Conservation (phyloP, 306 rosid genomes). For the Cucurbita argyrosperma region DNA sequence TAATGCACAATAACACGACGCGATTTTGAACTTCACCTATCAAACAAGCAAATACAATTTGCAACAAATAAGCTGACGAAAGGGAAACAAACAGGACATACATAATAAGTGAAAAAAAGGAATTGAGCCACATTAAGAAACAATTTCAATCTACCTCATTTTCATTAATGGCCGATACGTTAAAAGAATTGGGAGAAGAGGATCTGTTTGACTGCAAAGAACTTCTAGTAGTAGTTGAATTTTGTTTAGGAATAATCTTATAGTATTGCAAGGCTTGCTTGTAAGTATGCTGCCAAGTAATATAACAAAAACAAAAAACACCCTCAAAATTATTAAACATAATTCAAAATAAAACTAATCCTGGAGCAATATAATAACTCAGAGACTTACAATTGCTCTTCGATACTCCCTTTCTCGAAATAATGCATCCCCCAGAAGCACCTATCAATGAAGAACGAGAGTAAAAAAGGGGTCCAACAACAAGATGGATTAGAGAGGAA, state of each 20-base stretch:
- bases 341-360: not conserved
- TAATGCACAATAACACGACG: slow-evolving; percentile 59
- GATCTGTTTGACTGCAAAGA: slow-evolving; percentile 61
- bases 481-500: not conserved
- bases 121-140: not conserved
- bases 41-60: not conserved
- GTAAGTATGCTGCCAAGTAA: slow-evolving; percentile 54
- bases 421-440: slow-evolving; percentile 68
- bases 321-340: not conserved
- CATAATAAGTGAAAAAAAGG: slow-evolving; percentile 2
- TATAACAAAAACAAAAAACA: not conserved
- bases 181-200: slow-evolving; percentile 79
- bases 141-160: slow-evolving; percentile 51
- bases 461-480: not conserved
- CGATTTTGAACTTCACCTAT: slow-evolving; percentile 93
- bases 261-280: slow-evolving; percentile 77
- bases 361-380: not conserved
- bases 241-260: slow-evolving; percentile 69
- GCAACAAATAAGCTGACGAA: not conserved
- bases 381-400: slow-evolving; percentile 66
- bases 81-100: not conserved
- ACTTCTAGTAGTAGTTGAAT: slow-evolving; percentile 40
- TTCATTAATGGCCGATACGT: slow-evolving; percentile 58
- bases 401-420: slow-evolving; percentile 74
- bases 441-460: slow-evolving; percentile 22